Evolutionary conservation across 1,284 basidiomycete species (phyloP), one percentile per base, ranked within the genome.

Genomic region (Exobasidium cylindrosporum): DNA sequence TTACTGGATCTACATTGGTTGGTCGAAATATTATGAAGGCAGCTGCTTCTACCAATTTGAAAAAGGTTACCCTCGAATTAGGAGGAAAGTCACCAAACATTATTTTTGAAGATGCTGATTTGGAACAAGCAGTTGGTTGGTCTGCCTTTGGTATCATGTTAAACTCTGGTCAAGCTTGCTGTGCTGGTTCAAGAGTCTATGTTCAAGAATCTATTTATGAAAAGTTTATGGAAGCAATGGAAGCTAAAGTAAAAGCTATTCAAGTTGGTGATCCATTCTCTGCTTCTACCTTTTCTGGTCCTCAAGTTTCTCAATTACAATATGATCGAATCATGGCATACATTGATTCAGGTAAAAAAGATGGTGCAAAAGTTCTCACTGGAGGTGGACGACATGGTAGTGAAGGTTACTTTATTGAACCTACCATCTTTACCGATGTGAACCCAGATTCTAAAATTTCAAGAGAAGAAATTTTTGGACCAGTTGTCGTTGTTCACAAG

Each of bases 401-500:
- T 7, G 86, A 90, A 75, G 84, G 84, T 43, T 85, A 82, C 82
- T 85, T 78, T 53, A 73, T 81, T 62, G 65, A 79, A 66, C 79
- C 79, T 35, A 81, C 80, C 46, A 75, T 82, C 57, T 69, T 80
- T 44, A 64, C 68, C 23, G 84, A 92, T 76, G 86, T 86, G 44
- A 85, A 83, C 54, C 84, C 87, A 32, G 84, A 88, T 65, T 92
- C 93, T 89, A 88, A 86, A 82, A 95, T 97, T 76, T 88, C 90
- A 64, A 82, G 85, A 74, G 93, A 96, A 82, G 93, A 96, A 82
- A 92, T 94, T 77, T 92, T 93, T 75, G 92, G 91, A 4, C 92
- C 92, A 49, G 88, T 91, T 54, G 86, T 86, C 61, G 88, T 88
- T 31, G 74, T 83, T 50, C 73, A 81, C 74, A 80, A 80, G 68